A percentile compares a stretch with the other conserved stretches of the same genome.
These are phyloP conservation scores for Echeveria elegans DNA, from an alignment of 164 flowering plant species.

Conservation along the genomic window DNA sequence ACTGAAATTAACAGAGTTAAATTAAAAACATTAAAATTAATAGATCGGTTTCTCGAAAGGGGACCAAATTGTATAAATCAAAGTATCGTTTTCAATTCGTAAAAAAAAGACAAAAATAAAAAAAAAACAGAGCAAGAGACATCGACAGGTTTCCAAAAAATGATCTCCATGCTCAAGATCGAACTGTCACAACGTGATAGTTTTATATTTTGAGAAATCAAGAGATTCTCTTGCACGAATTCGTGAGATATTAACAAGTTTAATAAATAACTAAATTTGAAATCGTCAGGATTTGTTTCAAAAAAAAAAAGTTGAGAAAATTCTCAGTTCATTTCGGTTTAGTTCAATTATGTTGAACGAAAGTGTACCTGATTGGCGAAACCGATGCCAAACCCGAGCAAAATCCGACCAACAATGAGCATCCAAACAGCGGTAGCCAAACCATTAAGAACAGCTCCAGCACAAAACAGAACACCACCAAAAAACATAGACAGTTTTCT, in stretches of 20 bases:
- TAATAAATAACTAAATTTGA: no score
- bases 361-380: constrained; percentile 60
- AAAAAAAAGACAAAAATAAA: no score
- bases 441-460: constrained; percentile 55
- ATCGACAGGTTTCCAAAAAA: background rate
- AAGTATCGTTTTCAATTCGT: background rate
- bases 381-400: constrained; percentile 66
- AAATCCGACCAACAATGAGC: constrained; percentile 57
- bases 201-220: background rate
- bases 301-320: no score
- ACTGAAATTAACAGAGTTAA: background rate
- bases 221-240: background rate
- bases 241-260: background rate
- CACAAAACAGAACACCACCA: constrained; percentile 47
- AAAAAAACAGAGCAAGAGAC: background rate
- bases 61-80: background rate
- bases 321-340: background rate
- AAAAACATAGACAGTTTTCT: constrained; percentile 47
- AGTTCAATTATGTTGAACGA: no score
- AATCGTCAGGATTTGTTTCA: no score
- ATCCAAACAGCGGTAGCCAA: constrained; percentile 39
- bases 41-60: background rate
- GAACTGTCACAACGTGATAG: background rate
- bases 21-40: no score
- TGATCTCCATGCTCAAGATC: background rate